These are phyloP conservation scores for Mucor piriformis DNA, from an alignment of 371 early-diverging fungal species.

Conservation along the genomic window DNA sequence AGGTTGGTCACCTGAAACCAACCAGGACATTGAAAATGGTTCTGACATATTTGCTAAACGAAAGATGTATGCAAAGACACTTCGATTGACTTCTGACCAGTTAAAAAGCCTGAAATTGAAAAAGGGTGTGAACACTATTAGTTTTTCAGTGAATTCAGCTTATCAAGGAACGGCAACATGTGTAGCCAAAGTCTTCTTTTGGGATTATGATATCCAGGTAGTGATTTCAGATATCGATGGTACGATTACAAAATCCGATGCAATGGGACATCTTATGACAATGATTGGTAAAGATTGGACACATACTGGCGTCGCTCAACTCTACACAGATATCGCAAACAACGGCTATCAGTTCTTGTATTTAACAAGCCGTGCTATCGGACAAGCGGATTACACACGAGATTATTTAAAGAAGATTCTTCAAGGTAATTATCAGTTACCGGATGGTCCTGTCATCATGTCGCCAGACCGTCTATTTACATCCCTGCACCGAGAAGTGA, in stretches of 20 bases:
- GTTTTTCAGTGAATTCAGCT: constrained; percentile 83
- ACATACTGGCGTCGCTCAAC: constrained; percentile 93
- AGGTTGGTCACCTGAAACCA: constrained; percentile 44
- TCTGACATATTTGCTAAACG: constrained; percentile 14
- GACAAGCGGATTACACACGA: constrained; percentile 92
- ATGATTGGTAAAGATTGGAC: constrained; percentile 99
- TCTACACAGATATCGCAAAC: constrained; percentile 91
- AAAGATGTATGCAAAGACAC: constrained; percentile 81
- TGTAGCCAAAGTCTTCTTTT: constrained; percentile 85
- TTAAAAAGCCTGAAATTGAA: constrained; percentile 80
- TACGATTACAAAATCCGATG: constrained; percentile 99
- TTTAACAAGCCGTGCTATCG: constrained; percentile 95
- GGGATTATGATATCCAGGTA: constrained; percentile 85
- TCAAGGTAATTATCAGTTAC: constrained; percentile 88
- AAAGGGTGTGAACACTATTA: constrained; percentile 88
- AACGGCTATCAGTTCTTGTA: constrained; percentile 98
- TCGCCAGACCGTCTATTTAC: constrained; percentile 97
- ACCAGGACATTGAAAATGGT: constrained; percentile 9
- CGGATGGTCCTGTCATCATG: constrained; percentile 97
- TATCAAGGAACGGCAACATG: constrained; percentile 80
- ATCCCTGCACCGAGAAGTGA: constrained; percentile 94
- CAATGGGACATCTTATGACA: constrained; percentile 95
- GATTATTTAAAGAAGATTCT: constrained; percentile 89
- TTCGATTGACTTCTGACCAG: constrained; percentile 93
- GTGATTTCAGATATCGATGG: constrained; percentile 99